Evolutionary conservation across 139 green algal genomes (phyloP).

Genomic region (Limnomonas spitsbergensis): DNA sequence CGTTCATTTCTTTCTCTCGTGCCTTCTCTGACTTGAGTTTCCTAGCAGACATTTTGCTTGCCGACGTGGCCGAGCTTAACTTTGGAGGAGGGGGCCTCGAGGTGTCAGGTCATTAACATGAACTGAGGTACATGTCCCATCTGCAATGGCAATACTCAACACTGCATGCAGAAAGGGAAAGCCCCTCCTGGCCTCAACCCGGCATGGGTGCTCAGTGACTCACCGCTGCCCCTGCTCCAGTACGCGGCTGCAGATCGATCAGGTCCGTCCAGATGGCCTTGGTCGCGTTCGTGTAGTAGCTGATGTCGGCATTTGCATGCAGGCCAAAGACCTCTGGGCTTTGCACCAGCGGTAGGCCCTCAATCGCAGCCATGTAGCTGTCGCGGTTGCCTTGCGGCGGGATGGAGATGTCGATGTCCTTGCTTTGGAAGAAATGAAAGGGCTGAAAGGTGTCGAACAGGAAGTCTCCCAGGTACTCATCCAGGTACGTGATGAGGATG

Average conservation of each 20-base stretch:
- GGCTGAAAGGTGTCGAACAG: slow-evolving; percentile 85
- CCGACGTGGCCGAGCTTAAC: no score
- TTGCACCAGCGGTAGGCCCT: slow-evolving; percentile 75
- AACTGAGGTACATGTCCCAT: no score
- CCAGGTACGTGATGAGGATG: slow-evolving; percentile 83
- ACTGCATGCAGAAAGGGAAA: no score
- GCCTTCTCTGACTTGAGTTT: no score
- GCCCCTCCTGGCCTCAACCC: no score
- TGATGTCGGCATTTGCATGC: slow-evolving; percentile 85
- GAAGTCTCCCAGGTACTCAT: slow-evolving; percentile 91
- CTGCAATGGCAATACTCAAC: no score
- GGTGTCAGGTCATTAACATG: no score
- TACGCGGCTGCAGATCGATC: slow-evolving; percentile 72
- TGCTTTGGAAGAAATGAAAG: slow-evolving; percentile 62
- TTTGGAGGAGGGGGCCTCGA: no score
- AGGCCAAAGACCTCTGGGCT: slow-evolving; percentile 78
- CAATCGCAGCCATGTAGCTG: slow-evolving; percentile 64
- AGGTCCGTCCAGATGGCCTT: slow-evolving; percentile 76
- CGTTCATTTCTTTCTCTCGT: no score
- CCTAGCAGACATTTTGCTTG: no score
- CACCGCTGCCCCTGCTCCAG: slow-evolving; percentile 29
- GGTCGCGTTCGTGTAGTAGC: slow-evolving; percentile 79
- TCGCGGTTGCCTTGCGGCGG: slow-evolving; percentile 9
- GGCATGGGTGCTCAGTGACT: neutral
- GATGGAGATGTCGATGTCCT: slow-evolving; percentile 42